Evolutionary conservation across 768 basidiomycete genomes (phyloP).

Genomic region (Pulveroboletus frians): DNA sequence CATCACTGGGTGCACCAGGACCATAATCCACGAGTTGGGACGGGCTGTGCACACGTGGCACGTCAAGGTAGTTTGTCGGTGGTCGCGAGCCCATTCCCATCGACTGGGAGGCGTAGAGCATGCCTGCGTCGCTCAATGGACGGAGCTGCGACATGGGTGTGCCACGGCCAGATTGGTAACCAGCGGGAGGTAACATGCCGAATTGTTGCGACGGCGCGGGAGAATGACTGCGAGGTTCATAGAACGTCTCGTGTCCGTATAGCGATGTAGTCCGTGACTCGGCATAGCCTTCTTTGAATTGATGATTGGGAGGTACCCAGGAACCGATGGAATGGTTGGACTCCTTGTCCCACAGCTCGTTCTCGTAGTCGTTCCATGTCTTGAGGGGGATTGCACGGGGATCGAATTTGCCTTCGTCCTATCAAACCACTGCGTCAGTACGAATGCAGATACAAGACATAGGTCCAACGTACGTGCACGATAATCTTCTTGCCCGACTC

Average conservation of each 20-base stretch:
- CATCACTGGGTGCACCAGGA: conserved; percentile 51
- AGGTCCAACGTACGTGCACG: conserved; percentile 65
- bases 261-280: conserved; percentile 75
- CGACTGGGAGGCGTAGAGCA: conserved; percentile 58
- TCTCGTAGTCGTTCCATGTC: conserved; percentile 96
- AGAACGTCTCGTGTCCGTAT: conserved; percentile 84
- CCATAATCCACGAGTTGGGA: conserved; percentile 43
- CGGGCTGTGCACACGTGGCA: conserved; percentile 49
- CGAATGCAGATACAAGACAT: neutral
- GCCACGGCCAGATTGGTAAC: conserved; percentile 73
- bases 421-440: conserved; percentile 5
- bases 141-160: conserved; percentile 53
- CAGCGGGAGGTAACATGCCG: conserved; percentile 52
- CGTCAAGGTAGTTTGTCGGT: conserved; percentile 70
- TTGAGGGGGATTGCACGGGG: conserved; percentile 90
- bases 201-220: conserved; percentile 65
- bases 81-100: conserved; percentile 64
- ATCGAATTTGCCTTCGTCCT: conserved; percentile 99
- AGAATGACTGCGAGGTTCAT: conserved; percentile 70
- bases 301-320: conserved; percentile 76
- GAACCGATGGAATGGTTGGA: conserved; percentile 94
- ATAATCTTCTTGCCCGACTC: conserved; percentile 95
- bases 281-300: conserved; percentile 67
- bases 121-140: conserved; percentile 29
- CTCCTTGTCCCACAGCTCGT: conserved; percentile 96